phyloP scores from a whole-genome alignment of 495 filamentous ascomycete species.

The Beverwykella pulmonaria region DNA sequence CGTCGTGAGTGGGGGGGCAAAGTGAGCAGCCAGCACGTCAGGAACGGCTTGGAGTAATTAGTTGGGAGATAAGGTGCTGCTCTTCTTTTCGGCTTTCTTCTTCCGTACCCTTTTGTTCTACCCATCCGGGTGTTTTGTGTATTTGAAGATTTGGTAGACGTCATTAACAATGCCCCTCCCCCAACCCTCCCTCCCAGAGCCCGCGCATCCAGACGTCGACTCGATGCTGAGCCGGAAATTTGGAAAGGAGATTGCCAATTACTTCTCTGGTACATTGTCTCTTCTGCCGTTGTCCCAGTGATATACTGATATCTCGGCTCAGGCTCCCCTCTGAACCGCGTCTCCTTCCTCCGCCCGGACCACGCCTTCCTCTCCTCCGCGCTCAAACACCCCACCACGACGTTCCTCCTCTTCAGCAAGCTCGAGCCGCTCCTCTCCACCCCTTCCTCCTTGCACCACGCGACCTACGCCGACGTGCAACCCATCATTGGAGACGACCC shows the following conservation, averaged over 20 bases:
- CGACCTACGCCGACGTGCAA: constrained; percentile 62
- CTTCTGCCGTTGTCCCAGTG: background rate
- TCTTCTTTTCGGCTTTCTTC: background rate
- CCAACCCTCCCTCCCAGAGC: constrained; percentile 53
- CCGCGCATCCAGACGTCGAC: constrained; percentile 67
- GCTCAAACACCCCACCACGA: constrained; percentile 67
- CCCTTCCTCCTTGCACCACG: constrained; percentile 61
- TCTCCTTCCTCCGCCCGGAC: constrained; percentile 84
- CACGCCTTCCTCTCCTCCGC: constrained; percentile 77
- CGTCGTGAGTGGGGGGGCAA: background rate
- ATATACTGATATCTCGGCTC: background rate
- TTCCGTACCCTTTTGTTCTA: background rate
- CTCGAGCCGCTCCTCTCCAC: constrained; percentile 72
- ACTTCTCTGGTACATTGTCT: constrained; percentile 75
- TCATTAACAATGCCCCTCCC: constrained; percentile 28
- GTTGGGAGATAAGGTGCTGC: background rate
- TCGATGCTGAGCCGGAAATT: constrained; percentile 86
- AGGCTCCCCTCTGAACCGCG: constrained; percentile 74
- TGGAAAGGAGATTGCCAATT: constrained; percentile 89
- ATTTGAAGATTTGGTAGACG: background rate
- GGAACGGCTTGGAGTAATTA: background rate
- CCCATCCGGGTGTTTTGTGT: too few relatives aligned
- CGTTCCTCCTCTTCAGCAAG: constrained; percentile 77
- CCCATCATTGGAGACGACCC: constrained; percentile 70
- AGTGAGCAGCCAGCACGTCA: background rate